Percentiles rank a stretch among this genome's conserved stretches.
phyloP scores from a whole-genome alignment of 805 yeast species.

The Myxozyma kluyveri region DNA sequence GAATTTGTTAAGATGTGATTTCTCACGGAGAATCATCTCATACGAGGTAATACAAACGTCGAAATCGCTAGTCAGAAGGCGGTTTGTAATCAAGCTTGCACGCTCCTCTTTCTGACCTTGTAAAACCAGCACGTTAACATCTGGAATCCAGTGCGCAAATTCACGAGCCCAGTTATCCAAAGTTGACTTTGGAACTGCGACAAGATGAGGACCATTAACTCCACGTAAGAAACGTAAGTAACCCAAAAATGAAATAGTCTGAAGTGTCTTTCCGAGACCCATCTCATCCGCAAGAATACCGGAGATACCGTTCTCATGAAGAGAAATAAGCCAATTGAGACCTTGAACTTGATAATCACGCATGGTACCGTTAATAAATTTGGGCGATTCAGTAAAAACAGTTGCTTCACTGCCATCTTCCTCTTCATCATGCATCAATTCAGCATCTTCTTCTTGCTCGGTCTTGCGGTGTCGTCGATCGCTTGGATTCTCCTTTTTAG shows the following conservation, averaged over 20 bases:
- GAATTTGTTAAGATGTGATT: conserved; percentile 70
- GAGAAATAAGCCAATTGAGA: conserved; percentile 85
- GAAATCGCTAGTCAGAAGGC: conserved; percentile 68
- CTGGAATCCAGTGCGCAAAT: conserved; percentile 94
- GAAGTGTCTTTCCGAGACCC: conserved; percentile 96
- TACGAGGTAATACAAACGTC: conserved; percentile 89
- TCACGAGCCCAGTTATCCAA: conserved; percentile 96
- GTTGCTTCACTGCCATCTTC: conserved; percentile 52
- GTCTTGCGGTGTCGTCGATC: conserved; percentile 72
- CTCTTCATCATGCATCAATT: conserved; percentile 78
- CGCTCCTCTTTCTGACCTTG: conserved; percentile 91
- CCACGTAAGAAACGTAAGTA: conserved; percentile 74
- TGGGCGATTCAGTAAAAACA: conserved; percentile 82
- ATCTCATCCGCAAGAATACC: conserved; percentile 97
- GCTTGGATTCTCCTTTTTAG: conserved; percentile 28
- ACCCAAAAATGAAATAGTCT: conserved; percentile 89
- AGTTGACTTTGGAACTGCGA: conserved; percentile 93
- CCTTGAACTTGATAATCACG: conserved; percentile 95
- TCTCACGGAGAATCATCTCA: conserved; percentile 91
- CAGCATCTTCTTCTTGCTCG: conserved; percentile 95
- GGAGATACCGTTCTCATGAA: conserved; percentile 82
- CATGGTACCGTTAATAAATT: conserved; percentile 67
- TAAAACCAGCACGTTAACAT: conserved; percentile 75
- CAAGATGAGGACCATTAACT: conserved; percentile 84
- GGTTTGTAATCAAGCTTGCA: conserved; percentile 50